Conservation (phyloP, 139 green algal species). For the Asterochloris sp. region DNA sequence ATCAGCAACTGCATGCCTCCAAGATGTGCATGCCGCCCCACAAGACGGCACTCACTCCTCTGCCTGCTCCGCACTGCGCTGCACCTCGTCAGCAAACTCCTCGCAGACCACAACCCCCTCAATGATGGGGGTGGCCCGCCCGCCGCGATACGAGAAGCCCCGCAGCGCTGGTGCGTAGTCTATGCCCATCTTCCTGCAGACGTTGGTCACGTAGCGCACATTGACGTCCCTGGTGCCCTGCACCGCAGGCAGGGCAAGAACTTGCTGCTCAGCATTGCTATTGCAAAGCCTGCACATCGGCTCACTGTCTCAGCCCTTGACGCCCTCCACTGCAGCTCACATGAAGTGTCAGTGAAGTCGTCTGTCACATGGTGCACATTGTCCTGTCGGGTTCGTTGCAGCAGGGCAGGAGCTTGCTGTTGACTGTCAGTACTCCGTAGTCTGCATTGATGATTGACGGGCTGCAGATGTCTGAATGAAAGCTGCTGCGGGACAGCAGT, state of each 20-base stretch:
- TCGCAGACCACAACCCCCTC: slow-evolving; percentile 79
- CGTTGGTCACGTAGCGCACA: slow-evolving; percentile 15
- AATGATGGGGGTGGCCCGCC: slow-evolving; percentile 60
- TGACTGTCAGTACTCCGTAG: no score
- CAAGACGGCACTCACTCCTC: slow-evolving; percentile 26
- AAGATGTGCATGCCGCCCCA: neutral
- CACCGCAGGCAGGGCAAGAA: neutral
- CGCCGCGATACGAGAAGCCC: slow-evolving; percentile 69
- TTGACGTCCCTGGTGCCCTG: slow-evolving; percentile 43
- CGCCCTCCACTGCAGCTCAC: neutral
- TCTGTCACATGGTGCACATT: neutral
- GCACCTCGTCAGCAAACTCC: slow-evolving; percentile 52
- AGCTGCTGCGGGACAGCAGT: no score
- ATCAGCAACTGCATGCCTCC: neutral
- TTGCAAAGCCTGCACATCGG: neutral
- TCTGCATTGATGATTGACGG: no score
- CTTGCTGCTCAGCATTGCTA: neutral
- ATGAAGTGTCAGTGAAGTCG: neutral
- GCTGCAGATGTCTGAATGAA: no score
- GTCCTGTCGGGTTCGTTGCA: no score
- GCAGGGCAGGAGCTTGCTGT: no score
- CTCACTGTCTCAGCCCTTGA: neutral
- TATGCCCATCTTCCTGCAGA: slow-evolving; percentile 55
- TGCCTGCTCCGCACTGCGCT: slow-evolving; percentile 34
- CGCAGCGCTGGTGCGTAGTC: slow-evolving; percentile 73